Conservation (phyloP, 441 rosid species). For the Sinapis alba region DNA sequence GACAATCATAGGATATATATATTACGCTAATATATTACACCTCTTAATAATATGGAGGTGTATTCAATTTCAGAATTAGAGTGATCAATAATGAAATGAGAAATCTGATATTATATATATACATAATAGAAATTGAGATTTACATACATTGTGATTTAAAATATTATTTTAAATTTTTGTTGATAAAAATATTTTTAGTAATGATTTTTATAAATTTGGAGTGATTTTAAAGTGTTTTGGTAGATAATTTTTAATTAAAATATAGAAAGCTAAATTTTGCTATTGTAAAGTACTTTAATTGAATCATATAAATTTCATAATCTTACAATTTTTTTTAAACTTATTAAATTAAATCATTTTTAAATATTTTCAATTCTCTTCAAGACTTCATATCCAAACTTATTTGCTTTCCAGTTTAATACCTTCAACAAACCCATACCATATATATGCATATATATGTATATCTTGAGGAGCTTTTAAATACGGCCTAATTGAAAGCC, state of each 20-base stretch:
- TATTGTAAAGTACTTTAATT: neutral
- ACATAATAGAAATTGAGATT: neutral
- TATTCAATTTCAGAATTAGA: neutral
- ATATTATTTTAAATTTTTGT: neutral
- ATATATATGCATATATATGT: too few species aligned
- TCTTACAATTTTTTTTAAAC: neutral
- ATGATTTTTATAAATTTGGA: neutral
- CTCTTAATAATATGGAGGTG: neutral
- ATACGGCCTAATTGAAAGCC: neutral
- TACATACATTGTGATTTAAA: neutral
- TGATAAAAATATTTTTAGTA: neutral
- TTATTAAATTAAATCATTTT: neutral
- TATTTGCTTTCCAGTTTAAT: too few species aligned
- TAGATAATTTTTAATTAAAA: neutral
- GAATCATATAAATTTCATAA: neutral
- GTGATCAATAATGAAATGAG: neutral
- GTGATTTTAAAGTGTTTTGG: neutral
- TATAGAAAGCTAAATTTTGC: neutral
- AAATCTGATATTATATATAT: neutral
- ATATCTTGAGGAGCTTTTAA: too few species aligned
- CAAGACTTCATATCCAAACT: too few species aligned
- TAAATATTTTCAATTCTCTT: neutral
- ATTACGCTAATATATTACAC: neutral
- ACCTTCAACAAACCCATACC: too few species aligned
- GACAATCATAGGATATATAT: too few species aligned